Percentiles rank a stretch among this genome's conserved stretches.
phyloP scores from a whole-genome alignment of 225 moss, liverwort and hornwort species.

The Pseudoscleropodium purum region DNA sequence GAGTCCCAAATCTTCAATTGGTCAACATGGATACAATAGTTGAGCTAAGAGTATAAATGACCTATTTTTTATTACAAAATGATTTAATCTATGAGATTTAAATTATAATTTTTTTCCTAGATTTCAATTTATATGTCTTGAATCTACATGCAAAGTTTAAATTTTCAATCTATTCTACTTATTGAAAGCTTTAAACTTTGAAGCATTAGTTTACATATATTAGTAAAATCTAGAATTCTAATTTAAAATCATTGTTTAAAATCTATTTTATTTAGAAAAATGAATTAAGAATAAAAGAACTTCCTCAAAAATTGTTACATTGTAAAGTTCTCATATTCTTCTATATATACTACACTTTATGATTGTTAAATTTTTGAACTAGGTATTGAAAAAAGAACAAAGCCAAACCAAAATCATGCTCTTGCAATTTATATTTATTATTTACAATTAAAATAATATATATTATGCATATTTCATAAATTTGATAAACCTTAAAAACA shows the following conservation, averaged over 20 bases:
- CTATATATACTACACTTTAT: too few relatives aligned
- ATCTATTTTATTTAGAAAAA: neutral
- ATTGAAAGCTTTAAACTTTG: too few relatives aligned
- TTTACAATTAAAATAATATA: neutral
- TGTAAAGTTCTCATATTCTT: neutral
- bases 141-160: neutral
- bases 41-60: accelerated
- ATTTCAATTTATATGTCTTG: neutral
- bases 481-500: neutral
- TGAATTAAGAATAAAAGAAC: neutral
- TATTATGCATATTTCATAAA: neutral
- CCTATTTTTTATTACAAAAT: neutral
- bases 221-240: neutral
- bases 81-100: too few relatives aligned
- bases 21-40: accelerated
- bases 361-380: neutral
- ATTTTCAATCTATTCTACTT: neutral
- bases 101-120: neutral
- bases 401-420: neutral
- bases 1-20: neutral
- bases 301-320: too few relatives aligned
- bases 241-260: neutral
- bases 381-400: neutral
- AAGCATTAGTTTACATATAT: neutral
- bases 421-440: too few relatives aligned